Conservation (phyloP, 352 stramenopile species). For the Globisporangium middletonii region DNA sequence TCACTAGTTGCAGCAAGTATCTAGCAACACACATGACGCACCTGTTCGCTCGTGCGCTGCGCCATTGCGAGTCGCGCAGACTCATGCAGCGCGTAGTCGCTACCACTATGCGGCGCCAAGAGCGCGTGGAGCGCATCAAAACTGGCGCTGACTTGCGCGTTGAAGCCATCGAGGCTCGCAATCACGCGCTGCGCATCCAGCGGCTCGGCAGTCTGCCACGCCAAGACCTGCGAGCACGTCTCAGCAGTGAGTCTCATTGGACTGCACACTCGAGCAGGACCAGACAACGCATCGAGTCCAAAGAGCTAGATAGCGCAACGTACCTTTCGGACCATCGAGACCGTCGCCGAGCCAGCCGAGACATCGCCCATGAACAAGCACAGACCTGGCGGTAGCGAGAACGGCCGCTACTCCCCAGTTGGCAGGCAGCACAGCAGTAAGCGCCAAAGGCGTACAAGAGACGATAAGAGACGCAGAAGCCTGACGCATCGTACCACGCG, state of each 20-base stretch:
- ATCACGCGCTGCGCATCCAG: slow-evolving; percentile 27
- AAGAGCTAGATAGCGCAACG: slow-evolving; percentile 4
- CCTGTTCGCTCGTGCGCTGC: slow-evolving; percentile 17
- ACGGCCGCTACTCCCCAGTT: slow-evolving; percentile 31
- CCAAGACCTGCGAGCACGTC: slow-evolving; percentile 14
- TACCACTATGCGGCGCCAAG: neutral
- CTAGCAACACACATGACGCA: slow-evolving; percentile 4
- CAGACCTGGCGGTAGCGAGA: slow-evolving; percentile 61
- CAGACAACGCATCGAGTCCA: too few relatives aligned
- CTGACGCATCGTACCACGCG: slow-evolving; percentile 33
- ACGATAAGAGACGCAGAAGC: neutral
- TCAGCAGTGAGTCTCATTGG: too few relatives aligned
- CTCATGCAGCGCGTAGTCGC: neutral
- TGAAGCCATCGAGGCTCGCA: slow-evolving; percentile 24
- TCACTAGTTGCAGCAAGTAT: neutral
- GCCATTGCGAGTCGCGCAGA: slow-evolving; percentile 3
- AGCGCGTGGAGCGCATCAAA: slow-evolving; percentile 14
- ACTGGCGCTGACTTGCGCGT: slow-evolving; percentile 25
- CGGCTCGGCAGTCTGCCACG: slow-evolving; percentile 30
- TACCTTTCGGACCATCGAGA: slow-evolving; percentile 83
- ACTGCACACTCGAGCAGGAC: too few relatives aligned
- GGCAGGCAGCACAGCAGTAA: neutral
- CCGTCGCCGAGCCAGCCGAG: slow-evolving; percentile 87
- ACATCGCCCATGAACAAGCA: slow-evolving; percentile 95
- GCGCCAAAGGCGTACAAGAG: slow-evolving; percentile 3